Conservation (phyloP, 2,329 filamentous ascomycete species). For the Tolypocladium pustulatum region DNA sequence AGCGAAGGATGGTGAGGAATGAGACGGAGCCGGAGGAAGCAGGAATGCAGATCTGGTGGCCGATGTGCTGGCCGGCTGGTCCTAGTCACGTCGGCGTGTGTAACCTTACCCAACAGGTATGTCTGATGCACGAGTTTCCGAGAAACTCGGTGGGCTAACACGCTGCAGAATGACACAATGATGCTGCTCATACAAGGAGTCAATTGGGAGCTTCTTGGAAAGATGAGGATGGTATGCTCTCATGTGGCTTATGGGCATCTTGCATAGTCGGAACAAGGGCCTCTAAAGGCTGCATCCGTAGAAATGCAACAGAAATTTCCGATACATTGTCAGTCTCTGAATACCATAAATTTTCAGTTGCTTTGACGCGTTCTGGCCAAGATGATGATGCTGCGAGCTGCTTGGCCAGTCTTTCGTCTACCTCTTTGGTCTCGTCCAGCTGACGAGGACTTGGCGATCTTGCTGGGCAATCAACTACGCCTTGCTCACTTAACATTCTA, state of each 20-base stretch:
- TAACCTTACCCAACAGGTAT: not conserved
- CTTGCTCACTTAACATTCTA: too few species aligned
- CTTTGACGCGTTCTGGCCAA: not conserved
- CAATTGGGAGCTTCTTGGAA: not conserved
- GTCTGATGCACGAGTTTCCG: not conserved
- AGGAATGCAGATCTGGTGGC: not conserved
- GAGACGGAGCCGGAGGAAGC: not conserved
- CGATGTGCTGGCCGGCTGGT: not conserved
- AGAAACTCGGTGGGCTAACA: not conserved
- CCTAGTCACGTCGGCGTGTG: slow-evolving; percentile 6
- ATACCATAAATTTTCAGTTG: too few species aligned
- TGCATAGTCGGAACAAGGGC: not conserved
- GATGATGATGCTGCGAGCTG: not conserved
- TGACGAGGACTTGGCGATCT: too few species aligned
- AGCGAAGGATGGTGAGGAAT: slow-evolving; percentile 22
- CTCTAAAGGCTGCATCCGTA: not conserved
- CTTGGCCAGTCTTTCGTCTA: too few species aligned
- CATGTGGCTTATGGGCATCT: not conserved
- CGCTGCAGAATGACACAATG: not conserved
- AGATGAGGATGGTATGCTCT: not conserved
- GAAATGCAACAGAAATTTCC: not conserved
- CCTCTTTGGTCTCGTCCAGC: too few species aligned
- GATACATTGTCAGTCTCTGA: too few species aligned
- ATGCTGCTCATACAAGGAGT: not conserved
- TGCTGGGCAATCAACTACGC: too few species aligned